Evolutionary conservation across 73 alveolate species (phyloP).

Genomic region (Symbiodinium pilosum): DNA sequence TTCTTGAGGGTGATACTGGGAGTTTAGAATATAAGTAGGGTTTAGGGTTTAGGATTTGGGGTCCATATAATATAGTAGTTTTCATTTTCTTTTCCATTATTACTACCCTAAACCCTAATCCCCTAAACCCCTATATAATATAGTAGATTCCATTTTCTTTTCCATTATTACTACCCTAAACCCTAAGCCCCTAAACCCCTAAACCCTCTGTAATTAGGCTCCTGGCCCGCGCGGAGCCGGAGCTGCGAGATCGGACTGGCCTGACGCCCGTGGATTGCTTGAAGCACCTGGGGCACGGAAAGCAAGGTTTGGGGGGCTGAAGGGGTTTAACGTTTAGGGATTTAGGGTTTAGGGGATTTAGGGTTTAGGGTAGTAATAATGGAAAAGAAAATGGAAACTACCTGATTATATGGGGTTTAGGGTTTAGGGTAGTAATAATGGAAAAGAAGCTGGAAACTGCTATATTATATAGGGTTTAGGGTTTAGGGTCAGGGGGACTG

Average conservation of each 20-base stretch:
- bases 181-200: not conserved
- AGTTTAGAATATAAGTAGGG: not conserved
- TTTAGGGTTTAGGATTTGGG: not conserved
- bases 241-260: conserved; percentile 50
- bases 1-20: too few relatives aligned
- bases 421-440: too few relatives aligned
- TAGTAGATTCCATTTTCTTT: not conserved
- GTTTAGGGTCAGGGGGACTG: too few relatives aligned
- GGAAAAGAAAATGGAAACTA: too few relatives aligned
- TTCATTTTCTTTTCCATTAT: too few relatives aligned
- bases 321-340: not conserved
- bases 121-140: not conserved
- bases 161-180: not conserved
- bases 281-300: not conserved
- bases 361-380: too few relatives aligned
- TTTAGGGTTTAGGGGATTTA: too few relatives aligned
- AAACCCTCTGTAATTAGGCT: not conserved
- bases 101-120: not conserved
- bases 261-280: conserved; percentile 39
- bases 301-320: not conserved
- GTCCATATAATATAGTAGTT: not conserved
- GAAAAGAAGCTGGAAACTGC: too few relatives aligned
- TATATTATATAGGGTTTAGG: too few relatives aligned
- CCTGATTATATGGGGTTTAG: too few relatives aligned
- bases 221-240: conserved; percentile 37